Evolutionary conservation across 495 filamentous ascomycete species (phyloP), one percentile per base, ranked within the genome.

Genomic region (Aspergillus saccharolyticus): DNA sequence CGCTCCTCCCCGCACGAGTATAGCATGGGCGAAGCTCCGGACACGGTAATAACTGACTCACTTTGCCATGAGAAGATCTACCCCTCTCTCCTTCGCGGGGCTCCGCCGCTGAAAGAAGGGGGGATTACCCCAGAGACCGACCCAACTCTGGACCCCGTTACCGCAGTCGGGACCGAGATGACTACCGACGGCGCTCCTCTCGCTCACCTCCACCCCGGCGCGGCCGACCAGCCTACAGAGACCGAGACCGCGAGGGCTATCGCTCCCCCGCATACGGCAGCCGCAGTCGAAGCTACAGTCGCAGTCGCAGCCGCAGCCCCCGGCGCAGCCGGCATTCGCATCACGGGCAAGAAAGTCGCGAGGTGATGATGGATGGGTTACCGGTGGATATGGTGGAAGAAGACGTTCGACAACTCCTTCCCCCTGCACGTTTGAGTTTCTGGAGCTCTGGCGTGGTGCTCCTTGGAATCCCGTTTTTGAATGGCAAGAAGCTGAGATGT

Each of bases 311-410:
- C 53, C 70, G 67, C 48, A 75, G 75, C 52, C 72, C 63, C 15
- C 71, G 69, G n/a, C 67, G 74, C 56, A 67, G 74, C 52, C 72
- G 72, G 49, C 71, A 73, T 50, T 66, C 76, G 21, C 67, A 76
- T 53, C 73, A 70, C 62, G 82, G 80, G 42, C 73, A 74, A 44
- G 80, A 82, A 52, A 83, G 79, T 54, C 69, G 75, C 64, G 84
- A 84, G 64, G 70, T 87, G 15, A 85, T 85, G 58, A 74, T 87
- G 71, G 83, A 86, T 59, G 83, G 83, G 28, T 63, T 87, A 45
- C 78, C 76, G 42, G 66, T 80, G 66, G 76, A 83, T 54, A 82
- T 82, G 75, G 73, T 67, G 61, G 79, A 87, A 80, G 80, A 83
- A 73, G 79, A 82, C 76, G 85, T 83, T 82, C 74, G 74, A 74